Evolutionary conservation across 495 filamentous ascomycete genomes (phyloP), one percentile per base, ranked within the genome.

Genomic region (Xylaria cubensis): DNA sequence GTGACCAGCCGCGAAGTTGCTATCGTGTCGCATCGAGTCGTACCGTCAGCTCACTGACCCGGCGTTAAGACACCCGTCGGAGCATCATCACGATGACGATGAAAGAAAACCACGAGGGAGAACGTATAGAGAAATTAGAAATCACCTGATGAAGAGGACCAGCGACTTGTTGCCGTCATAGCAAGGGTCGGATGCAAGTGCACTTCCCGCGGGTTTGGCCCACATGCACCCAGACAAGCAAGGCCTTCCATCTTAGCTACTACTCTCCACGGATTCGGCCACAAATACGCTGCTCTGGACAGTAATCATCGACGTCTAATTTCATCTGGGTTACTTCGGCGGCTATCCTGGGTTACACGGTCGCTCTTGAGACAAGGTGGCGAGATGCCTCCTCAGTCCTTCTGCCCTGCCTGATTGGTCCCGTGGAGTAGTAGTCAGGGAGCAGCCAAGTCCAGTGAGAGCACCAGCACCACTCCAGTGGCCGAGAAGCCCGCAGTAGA

Each of bases 141-240:
- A 75, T 78, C 76, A 78, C 76, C 76, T 78, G 76, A 78, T 70
- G 48, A 73, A 46, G 67, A 76, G 56, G 63, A 62, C 64, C 76
- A 72, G 76, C 76, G 76, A 76, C 70, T 73, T 59, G 55, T 59
- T 62, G 67, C 73, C 65, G 72, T 64, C 55, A 69, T 66, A 72
- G 66, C 74, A 76, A 73, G 76, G 76, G 76, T 78, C 76, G 76
- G 76, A 76, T 78, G 74, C 72, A 29, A 69, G 55, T 75, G 61
- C 74, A 74, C 73, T 76, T 78, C 76, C 76, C 76, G 76, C 76
- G 76, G 72, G 58, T 39, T 39, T 41, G 76, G 74, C 51, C 76
- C 74, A 76, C 73, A 69, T 53, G 46, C 48, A 67, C 65, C 65
- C 24, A 17, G 65, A 44, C 64, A 56, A 62, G 58, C 64, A 56